Percentiles rank a stretch among this genome's conserved stretches.
Evolutionary conservation across 352 stramenopile genomes (phyloP).

Genomic region (Phytophthora citrophthora): DNA sequence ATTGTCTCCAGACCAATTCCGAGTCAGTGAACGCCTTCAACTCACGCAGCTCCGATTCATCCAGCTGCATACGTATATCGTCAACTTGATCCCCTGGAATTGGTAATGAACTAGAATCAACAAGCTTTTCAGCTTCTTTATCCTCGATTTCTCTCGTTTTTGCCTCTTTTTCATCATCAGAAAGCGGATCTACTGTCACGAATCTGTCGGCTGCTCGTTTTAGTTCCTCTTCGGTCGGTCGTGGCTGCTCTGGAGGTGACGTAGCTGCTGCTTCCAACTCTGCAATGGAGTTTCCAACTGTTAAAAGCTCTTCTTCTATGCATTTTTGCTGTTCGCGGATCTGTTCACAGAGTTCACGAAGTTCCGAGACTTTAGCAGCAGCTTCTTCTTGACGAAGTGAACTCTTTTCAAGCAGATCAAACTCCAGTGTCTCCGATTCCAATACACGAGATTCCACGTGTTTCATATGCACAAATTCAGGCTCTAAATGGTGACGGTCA

Average conservation of each 20-base stretch:
- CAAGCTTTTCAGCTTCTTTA: not conserved
- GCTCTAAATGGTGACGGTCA: conserved; percentile 47
- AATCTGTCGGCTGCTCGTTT: conserved; percentile 41
- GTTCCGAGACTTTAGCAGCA: conserved; percentile 37
- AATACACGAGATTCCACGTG: conserved; percentile 54
- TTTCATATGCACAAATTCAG: conserved; percentile 73
- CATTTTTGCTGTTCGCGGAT: conserved; percentile 40
- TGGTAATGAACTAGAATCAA: not conserved
- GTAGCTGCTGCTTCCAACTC: conserved; percentile 31
- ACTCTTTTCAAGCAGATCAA: conserved; percentile 73
- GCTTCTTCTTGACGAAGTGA: conserved; percentile 60
- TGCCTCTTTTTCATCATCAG: conserved; percentile 24
- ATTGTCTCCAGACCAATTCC: conserved; percentile 53
- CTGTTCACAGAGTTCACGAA: conserved; percentile 40
- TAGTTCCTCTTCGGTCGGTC: conserved; percentile 49
- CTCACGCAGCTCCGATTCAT: conserved; percentile 57
- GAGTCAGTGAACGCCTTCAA: conserved; percentile 53
- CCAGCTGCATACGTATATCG: conserved; percentile 27
- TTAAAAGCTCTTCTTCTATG: conserved; percentile 37
- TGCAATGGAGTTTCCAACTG: conserved; percentile 36
- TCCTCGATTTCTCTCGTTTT: not conserved
- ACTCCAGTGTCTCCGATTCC: conserved; percentile 66
- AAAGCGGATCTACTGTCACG: conserved; percentile 33
- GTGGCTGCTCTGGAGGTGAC: conserved; percentile 29
- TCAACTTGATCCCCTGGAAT: conserved; percentile 7